Base-by-base conservation (phyloP, 1,139 yeast genomes). In the Hansenula lynferdii region DNA sequence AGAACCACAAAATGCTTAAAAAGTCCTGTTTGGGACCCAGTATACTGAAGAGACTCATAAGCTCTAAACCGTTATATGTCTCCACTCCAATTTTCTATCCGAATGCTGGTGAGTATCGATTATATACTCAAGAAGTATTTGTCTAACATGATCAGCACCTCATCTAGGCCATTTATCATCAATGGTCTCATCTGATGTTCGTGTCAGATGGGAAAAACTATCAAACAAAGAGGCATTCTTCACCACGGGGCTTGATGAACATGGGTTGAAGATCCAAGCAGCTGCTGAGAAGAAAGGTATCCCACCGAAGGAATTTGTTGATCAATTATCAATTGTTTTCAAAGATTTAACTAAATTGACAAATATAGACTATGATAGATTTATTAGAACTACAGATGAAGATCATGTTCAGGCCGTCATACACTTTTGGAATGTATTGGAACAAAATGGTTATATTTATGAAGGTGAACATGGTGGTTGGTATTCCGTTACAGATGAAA, bases 61-160 rank as follows among this genome's bases (percentile, higher is more conserved):
- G 38, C 3, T 34, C 37, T 6, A 42, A 42, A 20, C 47, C 55
- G 0, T 43, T 48, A 27, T 53, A 80, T 54, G 69, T 86, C 12
- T 87, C 97, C 1, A 84, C 97, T 0, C 99, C 99, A 0, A 94
- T 92, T 19, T 92, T 90, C 63, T 92, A 92, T 58, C 97, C 95
- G 45, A 92, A 94, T 67, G 97, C 98, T 5, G 74, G 66, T 36
- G 18, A 26, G 48, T 41, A 7, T 9, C 8, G 6, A 17, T n/a
- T n/a, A n/a, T n/a, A n/a, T n/a, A n/a, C n/a, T n/a, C n/a, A n/a
- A n/a, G n/a, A n/a, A n/a, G n/a, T n/a, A n/a, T n/a, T n/a, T 9
- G 4, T 26, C 17, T 24, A 10, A 26, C 28, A 26, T 26, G 9
- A 5, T n/a, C 6, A 48, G 69, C 75, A 36, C 99, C 99, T 2